Base-by-base conservation (phyloP, 768 basidiomycete genomes). In the Auriscalpium microsporum region DNA sequence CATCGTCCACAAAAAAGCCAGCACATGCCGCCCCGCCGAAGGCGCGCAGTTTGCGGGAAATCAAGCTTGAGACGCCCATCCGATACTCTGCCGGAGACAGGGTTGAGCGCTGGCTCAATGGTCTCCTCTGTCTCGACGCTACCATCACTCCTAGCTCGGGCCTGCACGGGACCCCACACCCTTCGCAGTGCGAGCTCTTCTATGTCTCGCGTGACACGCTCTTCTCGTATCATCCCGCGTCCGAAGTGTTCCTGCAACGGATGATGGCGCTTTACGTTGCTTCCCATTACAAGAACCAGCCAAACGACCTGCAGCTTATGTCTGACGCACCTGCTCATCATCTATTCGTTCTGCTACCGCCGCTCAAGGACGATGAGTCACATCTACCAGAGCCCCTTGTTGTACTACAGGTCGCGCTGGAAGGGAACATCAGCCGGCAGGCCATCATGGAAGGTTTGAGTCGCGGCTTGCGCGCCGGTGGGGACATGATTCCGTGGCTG, bases 201-300 rank as follows among this genome's bases (percentile, higher is more conserved):
- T 91, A 94, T 68, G 92, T 99, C 63, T 89, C 87, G 66, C 79
- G 96, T 48, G 96, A 99, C 68, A 96, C 96, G 0, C 75, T 98
- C 34, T 99, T 99, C 78, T 92, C 89, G 61, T 98, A 87, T 72
- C 94, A 99, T 67, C 92, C 94, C 3, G 96, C 94, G 8, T 90
- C 88, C n/a, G 96, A 99, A 69, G 78, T 90, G 35, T 99, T 99
- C 75, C 79, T 99, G 33, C 96, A 99, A 71, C 83, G 94, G 37
- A 94, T 98, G 87, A 96, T 97, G 94, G 86, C 91, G 16, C 78
- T 98, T 1, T 99, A 97, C 69, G 95, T 98, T 51, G 91, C 96
- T 1, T 89, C 87, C 50, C 96, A 99, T 68, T 99, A 99, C 76
- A 99, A 99, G 72, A 99, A 98, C 70, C 91, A 94, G 65, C 96